These are phyloP conservation scores for Termitomyces sp. DNA, from an alignment of 768 basidiomycete genomes.

Conservation along the genomic window DNA sequence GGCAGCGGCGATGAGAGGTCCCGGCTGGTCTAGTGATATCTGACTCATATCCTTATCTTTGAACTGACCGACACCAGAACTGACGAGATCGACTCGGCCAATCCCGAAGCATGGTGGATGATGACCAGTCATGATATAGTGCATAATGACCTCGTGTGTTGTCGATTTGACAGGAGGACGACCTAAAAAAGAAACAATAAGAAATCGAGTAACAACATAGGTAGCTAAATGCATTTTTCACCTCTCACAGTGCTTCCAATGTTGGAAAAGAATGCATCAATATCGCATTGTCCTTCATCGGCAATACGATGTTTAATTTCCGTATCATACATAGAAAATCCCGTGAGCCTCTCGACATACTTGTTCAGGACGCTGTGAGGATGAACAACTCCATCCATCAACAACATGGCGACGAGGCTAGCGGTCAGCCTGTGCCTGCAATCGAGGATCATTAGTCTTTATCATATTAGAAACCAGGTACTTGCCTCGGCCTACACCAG, in stretches of 20 bases:
- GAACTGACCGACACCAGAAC: background rate
- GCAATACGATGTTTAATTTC: background rate
- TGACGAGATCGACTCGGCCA: background rate
- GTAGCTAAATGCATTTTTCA: background rate
- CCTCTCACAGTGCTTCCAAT: background rate
- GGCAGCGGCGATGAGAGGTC: background rate
- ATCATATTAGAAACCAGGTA: too few species aligned
- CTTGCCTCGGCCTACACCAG: background rate
- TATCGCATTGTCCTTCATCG: background rate
- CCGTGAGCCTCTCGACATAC: background rate
- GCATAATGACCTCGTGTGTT: conserved; percentile 1
- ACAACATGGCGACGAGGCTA: background rate
- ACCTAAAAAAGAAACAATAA: background rate
- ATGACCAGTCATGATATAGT: background rate
- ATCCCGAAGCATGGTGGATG: background rate
- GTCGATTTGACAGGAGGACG: background rate
- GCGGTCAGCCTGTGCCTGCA: too few species aligned
- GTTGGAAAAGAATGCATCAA: background rate
- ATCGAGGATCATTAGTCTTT: too few species aligned
- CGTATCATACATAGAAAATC: background rate
- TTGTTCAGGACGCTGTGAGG: background rate
- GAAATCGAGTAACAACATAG: background rate
- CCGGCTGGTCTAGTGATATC: background rate
- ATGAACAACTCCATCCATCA: background rate
- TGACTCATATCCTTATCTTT: background rate